phyloP scores from a whole-genome alignment of 257 asterid genomes.

The Rauvolfia tetraphylla region DNA sequence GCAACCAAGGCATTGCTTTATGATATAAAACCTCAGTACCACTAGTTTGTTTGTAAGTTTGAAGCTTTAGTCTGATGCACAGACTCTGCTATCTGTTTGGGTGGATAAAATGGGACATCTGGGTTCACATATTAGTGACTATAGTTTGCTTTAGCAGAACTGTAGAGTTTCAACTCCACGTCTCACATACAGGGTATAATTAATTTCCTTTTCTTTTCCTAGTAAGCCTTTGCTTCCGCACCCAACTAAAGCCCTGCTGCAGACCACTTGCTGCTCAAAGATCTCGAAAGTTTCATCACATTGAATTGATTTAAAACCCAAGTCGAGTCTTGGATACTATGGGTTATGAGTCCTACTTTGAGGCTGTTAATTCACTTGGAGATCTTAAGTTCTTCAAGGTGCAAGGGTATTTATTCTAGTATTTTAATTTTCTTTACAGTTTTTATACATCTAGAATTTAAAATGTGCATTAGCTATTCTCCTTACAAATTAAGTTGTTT shows the following conservation, averaged over 20 bases:
- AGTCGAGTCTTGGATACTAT: neutral
- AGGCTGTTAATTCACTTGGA: neutral
- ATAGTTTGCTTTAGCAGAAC: too few relatives aligned
- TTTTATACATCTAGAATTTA: too few relatives aligned
- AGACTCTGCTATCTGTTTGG: neutral
- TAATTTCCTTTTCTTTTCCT: neutral
- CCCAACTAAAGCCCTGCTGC: neutral
- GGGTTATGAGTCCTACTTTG: neutral
- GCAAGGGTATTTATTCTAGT: neutral
- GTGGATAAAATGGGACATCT: slow-evolving; percentile 3
- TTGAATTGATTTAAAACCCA: neutral
- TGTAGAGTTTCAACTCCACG: neutral
- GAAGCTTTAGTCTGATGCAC: neutral
- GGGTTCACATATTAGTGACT: neutral
- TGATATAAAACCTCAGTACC: neutral
- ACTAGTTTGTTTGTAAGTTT: neutral
- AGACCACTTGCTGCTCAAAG: neutral
- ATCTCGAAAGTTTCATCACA: neutral
- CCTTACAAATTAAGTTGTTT: too few relatives aligned
- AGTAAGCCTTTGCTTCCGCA: neutral
- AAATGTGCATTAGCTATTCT: too few relatives aligned
- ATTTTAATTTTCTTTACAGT: too few relatives aligned
- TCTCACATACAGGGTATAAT: neutral
- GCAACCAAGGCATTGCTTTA: neutral
- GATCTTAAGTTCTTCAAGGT: neutral